Evolutionary conservation across 2,329 filamentous ascomycete genomes (phyloP).

Genomic region (Exophiala calicioides): DNA sequence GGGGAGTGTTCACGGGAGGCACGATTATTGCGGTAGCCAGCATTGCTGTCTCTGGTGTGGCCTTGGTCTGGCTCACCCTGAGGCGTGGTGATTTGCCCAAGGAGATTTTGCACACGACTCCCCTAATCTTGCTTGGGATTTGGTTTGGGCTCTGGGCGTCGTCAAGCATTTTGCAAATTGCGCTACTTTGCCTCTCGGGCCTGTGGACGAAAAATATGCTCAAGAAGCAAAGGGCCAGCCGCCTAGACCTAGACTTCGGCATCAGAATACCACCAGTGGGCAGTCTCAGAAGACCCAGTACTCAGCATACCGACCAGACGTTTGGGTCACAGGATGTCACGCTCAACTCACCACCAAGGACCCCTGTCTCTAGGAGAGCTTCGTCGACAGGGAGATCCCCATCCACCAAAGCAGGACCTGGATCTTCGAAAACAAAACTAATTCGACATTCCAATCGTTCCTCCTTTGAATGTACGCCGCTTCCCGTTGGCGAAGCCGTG

Average conservation of each 20-base stretch:
- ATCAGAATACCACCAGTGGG: slow-evolving; percentile 19
- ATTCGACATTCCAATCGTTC: slow-evolving; percentile 28
- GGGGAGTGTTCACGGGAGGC: slow-evolving; percentile 19
- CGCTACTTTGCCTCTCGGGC: slow-evolving; percentile 22
- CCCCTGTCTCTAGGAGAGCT: slow-evolving; percentile 23
- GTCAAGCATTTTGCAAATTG: slow-evolving; percentile 15
- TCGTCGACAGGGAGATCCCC: slow-evolving; percentile 24
- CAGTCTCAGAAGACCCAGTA: slow-evolving; percentile 13
- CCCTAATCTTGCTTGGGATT: slow-evolving; percentile 17
- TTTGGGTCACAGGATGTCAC: slow-evolving; percentile 30
- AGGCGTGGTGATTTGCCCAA: slow-evolving; percentile 20
- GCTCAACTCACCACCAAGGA: slow-evolving; percentile 29
- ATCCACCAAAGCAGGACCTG: slow-evolving; percentile 20
- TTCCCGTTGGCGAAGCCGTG: slow-evolving; percentile 26
- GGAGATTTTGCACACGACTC: slow-evolving; percentile 12
- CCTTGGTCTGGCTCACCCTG: slow-evolving; percentile 26
- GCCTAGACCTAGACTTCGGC: slow-evolving; percentile 25
- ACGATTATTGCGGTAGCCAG: slow-evolving; percentile 11
- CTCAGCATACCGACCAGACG: slow-evolving; percentile 19
- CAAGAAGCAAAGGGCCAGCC: slow-evolving; percentile 15
- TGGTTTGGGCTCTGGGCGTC: slow-evolving; percentile 29
- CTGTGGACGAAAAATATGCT: slow-evolving; percentile 25
- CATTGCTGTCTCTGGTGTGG: slow-evolving; percentile 21
- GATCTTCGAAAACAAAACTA: slow-evolving; percentile 24
- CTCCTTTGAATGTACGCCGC: slow-evolving; percentile 25